Percentiles rank a stretch among this genome's conserved stretches.
phyloP scores from a whole-genome alignment of 2,329 filamentous ascomycete genomes.

The Lecanicillium sp. region DNA sequence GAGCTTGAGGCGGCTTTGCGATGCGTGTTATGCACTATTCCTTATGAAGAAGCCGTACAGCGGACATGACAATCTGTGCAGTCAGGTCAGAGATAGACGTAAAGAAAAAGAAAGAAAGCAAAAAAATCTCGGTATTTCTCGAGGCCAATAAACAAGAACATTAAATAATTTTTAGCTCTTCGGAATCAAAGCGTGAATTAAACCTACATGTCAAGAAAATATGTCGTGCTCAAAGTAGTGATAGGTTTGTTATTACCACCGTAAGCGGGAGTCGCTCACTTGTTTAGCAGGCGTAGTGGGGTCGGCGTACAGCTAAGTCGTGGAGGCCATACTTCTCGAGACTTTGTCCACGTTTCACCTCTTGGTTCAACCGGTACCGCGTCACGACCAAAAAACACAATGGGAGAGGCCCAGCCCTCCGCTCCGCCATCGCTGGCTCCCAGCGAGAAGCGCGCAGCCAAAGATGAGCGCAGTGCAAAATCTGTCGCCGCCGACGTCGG shows the following conservation, averaged over 20 bases:
- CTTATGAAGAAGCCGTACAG: neutral
- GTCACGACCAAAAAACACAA: neutral
- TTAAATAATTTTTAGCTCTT: too few relatives aligned
- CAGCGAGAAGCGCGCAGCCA: neutral
- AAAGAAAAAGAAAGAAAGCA: constrained; percentile 1
- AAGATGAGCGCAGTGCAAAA: neutral
- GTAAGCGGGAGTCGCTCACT: too few relatives aligned
- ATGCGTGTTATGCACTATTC: neutral
- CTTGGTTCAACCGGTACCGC: neutral
- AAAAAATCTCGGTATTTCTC: too few relatives aligned
- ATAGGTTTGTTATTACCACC: too few relatives aligned
- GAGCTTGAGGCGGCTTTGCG: neutral
- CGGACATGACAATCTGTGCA: constrained; percentile 2
- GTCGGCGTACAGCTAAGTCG: too few relatives aligned
- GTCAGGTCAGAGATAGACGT: constrained; percentile 9
- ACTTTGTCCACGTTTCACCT: neutral
- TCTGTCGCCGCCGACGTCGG: constrained; percentile 12
- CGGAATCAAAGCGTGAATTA: too few relatives aligned
- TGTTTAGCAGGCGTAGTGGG: too few relatives aligned
- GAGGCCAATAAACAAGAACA: too few relatives aligned
- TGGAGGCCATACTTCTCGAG: too few relatives aligned
- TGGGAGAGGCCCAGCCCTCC: constrained; percentile 1
- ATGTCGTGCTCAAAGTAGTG: too few relatives aligned
- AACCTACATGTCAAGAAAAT: too few relatives aligned
- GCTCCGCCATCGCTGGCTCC: too few relatives aligned